phyloP scores from a whole-genome alignment of 495 filamentous ascomycete genomes.

The Daldinia loculata region DNA sequence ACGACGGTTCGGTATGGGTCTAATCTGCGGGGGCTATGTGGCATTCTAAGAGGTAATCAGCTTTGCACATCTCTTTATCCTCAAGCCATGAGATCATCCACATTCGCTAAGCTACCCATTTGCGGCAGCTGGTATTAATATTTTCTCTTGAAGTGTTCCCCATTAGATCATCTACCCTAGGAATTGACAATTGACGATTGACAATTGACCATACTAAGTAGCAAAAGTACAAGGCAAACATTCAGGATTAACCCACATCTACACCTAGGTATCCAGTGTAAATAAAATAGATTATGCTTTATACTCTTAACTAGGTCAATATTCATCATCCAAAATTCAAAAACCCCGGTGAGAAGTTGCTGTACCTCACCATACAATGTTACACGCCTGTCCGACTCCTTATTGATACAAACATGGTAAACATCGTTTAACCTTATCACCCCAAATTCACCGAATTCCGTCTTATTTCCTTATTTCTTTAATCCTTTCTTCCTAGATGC shows the following conservation, averaged over 20 bases:
- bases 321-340: background rate
- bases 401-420: background rate
- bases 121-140: background rate
- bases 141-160: background rate
- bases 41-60: background rate
- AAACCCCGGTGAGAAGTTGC: background rate
- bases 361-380: background rate
- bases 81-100: background rate
- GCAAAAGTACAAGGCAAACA: background rate
- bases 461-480: background rate
- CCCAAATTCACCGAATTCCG: background rate
- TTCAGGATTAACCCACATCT: background rate
- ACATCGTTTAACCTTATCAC: no score
- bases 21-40: background rate
- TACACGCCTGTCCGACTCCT: background rate
- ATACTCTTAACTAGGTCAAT: background rate
- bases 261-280: background rate
- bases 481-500: slow-evolving; percentile 41
- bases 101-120: background rate
- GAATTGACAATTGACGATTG: no score
- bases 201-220: no score
- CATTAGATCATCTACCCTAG: no score
- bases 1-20: background rate
- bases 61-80: background rate
- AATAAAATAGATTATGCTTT: background rate